These are phyloP conservation scores for Diddensiella santjacobensis DNA, from an alignment of 805 yeast species.

Conservation along the genomic window DNA sequence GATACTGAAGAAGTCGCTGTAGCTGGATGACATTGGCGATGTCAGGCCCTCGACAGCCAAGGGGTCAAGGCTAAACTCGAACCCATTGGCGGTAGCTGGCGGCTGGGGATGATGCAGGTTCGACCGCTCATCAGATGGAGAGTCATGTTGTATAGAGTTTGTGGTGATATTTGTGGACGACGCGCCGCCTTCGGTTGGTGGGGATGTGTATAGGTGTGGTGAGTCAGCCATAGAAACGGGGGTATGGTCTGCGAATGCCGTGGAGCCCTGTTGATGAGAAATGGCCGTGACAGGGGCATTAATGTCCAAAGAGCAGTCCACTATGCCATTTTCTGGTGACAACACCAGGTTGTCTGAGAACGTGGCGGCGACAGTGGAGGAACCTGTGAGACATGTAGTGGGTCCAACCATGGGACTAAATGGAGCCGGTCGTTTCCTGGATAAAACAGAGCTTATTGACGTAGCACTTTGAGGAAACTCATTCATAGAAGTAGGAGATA, in stretches of 20 bases:
- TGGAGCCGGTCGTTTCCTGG: slow-evolving; percentile 6
- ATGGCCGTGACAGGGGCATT: not conserved
- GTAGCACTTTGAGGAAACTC: not conserved
- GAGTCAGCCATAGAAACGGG: slow-evolving; percentile 11
- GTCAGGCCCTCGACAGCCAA: slow-evolving; percentile 46
- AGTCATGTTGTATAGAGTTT: not conserved
- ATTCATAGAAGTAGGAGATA: slow-evolving; percentile 7
- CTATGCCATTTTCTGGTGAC: slow-evolving; percentile 11
- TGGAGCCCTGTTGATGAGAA: not conserved
- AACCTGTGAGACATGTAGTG: slow-evolving; percentile 7
- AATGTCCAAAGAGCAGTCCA: slow-evolving; percentile 2
- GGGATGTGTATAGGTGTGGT: slow-evolving; percentile 2
- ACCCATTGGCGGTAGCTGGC: slow-evolving; percentile 18
- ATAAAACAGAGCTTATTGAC: slow-evolving; percentile 3
- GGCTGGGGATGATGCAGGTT: not conserved
- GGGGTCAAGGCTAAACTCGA: slow-evolving; percentile 43
- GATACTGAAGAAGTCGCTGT: slow-evolving; percentile 16
- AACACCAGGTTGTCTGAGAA: slow-evolving; percentile 1
- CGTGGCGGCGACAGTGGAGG: not conserved
- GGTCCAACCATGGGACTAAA: slow-evolving; percentile 11
- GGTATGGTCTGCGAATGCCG: slow-evolving; percentile 7
- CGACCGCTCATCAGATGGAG: not conserved
- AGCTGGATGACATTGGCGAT: slow-evolving; percentile 13
- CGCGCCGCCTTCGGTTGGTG: not conserved
- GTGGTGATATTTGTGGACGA: not conserved